A percentile compares a stretch with the other conserved stretches of the same genome.
phyloP scores from a whole-genome alignment of 2,329 filamentous ascomycete genomes.

The Teratosphaeriaceae sp. region DNA sequence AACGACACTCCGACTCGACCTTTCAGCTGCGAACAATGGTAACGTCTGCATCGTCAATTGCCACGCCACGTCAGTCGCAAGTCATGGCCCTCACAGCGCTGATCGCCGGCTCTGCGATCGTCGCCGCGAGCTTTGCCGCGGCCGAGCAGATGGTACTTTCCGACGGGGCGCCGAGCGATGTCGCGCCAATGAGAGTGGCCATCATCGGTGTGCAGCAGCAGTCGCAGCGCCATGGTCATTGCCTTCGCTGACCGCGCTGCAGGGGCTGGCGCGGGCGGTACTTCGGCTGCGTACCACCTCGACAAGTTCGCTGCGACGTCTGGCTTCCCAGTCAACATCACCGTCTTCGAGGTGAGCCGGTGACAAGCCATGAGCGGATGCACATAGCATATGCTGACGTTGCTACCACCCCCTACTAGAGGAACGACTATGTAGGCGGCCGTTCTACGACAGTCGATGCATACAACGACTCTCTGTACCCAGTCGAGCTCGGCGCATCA shows the following conservation, averaged over 20 bases:
- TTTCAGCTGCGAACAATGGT: too few relatives aligned
- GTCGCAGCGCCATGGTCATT: not conserved
- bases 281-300: slow-evolving; percentile 80
- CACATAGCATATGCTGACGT: too few relatives aligned
- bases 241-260: slow-evolving; percentile 1
- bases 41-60: too few relatives aligned
- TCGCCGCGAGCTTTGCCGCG: too few relatives aligned
- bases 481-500: slow-evolving; percentile 81
- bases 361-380: too few relatives aligned
- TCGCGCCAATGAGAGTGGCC: slow-evolving; percentile 10
- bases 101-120: too few relatives aligned
- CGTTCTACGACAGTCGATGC: slow-evolving; percentile 78
- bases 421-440: slow-evolving; percentile 69
- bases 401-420: too few relatives aligned
- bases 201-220: slow-evolving; percentile 9
- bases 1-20: too few relatives aligned
- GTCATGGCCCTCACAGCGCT: too few relatives aligned
- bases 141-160: slow-evolving; percentile 4
- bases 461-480: slow-evolving; percentile 58
- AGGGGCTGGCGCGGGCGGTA: slow-evolving; percentile 86
- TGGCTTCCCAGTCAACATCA: slow-evolving; percentile 65
- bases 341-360: slow-evolving; percentile 87
- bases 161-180: not conserved
- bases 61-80: too few relatives aligned
- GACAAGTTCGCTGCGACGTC: slow-evolving; percentile 59